phyloP scores from a whole-genome alignment of 345 rosid species.

The Turritis glabra region DNA sequence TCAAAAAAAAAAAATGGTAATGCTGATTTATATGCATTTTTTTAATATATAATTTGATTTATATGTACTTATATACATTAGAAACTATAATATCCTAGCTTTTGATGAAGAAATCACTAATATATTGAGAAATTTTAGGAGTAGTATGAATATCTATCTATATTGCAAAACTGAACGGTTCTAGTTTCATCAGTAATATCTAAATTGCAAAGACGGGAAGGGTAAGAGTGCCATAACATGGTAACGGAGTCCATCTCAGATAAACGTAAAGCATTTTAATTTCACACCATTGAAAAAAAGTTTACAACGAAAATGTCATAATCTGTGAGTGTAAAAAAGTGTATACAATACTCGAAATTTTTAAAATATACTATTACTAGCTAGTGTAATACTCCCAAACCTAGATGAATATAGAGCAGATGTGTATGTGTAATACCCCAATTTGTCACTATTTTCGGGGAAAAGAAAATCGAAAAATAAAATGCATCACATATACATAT shows the following conservation, averaged over 20 bases:
- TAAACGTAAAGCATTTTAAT: neutral
- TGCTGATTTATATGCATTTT: conserved; percentile 4
- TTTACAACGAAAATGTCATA: neutral
- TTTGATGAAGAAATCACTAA: neutral
- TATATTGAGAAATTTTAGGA: neutral
- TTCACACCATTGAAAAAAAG: neutral
- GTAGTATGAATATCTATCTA: neutral
- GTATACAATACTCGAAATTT: neutral
- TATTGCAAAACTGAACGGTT: neutral
- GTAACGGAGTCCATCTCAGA: neutral
- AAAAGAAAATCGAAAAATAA: too few relatives aligned
- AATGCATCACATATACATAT: neutral
- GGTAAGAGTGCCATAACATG: neutral
- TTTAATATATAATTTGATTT: neutral
- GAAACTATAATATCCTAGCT: neutral
- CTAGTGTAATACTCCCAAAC: too few relatives aligned
- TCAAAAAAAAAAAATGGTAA: neutral
- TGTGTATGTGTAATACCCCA: too few relatives aligned
- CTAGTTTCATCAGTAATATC: neutral
- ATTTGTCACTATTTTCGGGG: neutral
- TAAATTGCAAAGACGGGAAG: neutral
- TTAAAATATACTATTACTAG: too few relatives aligned
- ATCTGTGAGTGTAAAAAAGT: neutral
- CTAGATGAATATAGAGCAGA: too few relatives aligned
- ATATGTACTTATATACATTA: neutral